Conservation (phyloP, 1,284 basidiomycete genomes). For the Paramarasmius palmivorus region DNA sequence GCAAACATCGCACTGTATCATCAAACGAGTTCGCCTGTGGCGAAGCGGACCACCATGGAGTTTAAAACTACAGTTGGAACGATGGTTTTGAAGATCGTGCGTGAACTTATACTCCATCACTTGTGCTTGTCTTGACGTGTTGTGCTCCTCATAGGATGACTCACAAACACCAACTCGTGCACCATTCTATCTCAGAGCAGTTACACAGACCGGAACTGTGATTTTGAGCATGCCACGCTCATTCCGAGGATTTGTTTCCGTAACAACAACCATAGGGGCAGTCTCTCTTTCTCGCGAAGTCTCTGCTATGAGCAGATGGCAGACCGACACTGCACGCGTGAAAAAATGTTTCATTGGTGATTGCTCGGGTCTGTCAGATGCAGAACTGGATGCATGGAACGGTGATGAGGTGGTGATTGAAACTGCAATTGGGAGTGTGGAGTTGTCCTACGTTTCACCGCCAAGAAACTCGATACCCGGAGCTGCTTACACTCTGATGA, state of each 20-base stretch:
- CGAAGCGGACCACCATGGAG: neutral
- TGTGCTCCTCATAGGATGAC: neutral
- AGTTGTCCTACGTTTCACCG: neutral
- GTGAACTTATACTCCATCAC: neutral
- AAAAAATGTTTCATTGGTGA: conserved; percentile 4
- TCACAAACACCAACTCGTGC: neutral
- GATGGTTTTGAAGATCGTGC: neutral
- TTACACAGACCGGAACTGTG: neutral
- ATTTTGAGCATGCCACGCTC: neutral
- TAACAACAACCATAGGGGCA: neutral
- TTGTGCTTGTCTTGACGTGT: neutral
- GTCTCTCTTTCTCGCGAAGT: neutral
- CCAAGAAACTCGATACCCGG: no score
- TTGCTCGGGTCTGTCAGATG: neutral
- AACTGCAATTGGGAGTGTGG: conserved; percentile 1
- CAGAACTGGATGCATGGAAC: neutral
- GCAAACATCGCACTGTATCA: conserved; percentile 1
- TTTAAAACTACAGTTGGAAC: neutral
- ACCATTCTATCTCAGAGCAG: neutral
- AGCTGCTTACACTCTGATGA: no score
- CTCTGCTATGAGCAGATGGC: neutral
- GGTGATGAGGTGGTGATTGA: conserved; percentile 3
- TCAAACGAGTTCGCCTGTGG: neutral
- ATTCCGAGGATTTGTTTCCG: conserved; percentile 2
- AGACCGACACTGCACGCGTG: neutral